Evolutionary conservation across 2,329 filamentous ascomycete genomes (phyloP), one percentile per base, ranked within the genome.

Genomic region (Metarhizium anisopliae): DNA sequence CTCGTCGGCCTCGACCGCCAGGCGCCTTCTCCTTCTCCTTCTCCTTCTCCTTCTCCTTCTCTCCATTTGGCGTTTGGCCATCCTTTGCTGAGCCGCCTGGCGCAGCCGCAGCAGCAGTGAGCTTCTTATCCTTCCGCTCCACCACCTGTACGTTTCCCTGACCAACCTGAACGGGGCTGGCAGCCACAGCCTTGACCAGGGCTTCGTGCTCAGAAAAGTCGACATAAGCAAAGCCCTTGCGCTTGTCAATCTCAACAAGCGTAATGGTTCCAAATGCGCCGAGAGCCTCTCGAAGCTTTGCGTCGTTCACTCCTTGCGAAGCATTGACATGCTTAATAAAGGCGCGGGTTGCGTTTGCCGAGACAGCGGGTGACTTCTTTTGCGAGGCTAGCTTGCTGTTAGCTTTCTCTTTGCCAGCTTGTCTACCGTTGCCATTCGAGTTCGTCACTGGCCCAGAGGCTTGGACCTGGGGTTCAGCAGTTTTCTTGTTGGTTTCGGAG

Each of bases 161-260:
- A 0, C 87, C 92, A 11, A 97, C 86, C 20, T 86, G 76, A 35
- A 96, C 80, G 0, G 89, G 90, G 65, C 90, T 95, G 13, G 88
- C 89, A 16, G 84, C 80, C 66, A 96, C 84, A 5, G 93, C 93
- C 65, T 89, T 90, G 63, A 82, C 82, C 30, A 97, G 77, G 10
- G 81, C 79, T 8, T 85, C 83, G 1, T 86, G 79, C 25, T 90
- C 85, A 10, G 82, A 80, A 72, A 96, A 97, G 60, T 96, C 89
- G 43, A 95, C 86, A 67, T 96, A 96, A 2, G 91, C 93, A 64
- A 96, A 95, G 0, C 91, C 91, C 70, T 96, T 96, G 65, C 92
- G 88, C 70, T 91, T 92, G 68, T 97, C 93, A 54, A 97, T 93
- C 64, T 96, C 93, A 18, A 96, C 89, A 61, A 84, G 87, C 0